Evolutionary conservation across 495 filamentous ascomycete genomes (phyloP).

Genomic region (Tuber aestivum): DNA sequence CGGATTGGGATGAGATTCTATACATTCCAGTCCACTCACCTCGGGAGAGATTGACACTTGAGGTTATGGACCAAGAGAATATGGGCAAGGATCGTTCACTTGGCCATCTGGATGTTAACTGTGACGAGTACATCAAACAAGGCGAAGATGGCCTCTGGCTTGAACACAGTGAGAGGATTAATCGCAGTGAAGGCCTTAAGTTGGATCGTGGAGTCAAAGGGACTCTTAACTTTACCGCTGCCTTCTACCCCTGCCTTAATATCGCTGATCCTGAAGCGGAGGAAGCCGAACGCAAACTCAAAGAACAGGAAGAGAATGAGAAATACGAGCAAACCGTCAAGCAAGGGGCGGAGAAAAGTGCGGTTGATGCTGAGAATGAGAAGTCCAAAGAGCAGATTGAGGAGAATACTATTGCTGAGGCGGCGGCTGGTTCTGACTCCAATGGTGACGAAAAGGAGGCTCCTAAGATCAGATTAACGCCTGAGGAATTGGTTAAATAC

Average conservation of each 20-base stretch:
- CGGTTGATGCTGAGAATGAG: slow-evolving; percentile 45
- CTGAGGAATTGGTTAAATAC: slow-evolving; percentile 72
- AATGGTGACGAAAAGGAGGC: slow-evolving; percentile 50
- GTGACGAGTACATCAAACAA: slow-evolving; percentile 70
- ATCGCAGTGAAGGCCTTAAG: slow-evolving; percentile 57
- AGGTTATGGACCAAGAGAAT: slow-evolving; percentile 95
- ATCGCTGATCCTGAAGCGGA: slow-evolving; percentile 92
- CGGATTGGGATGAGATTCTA: slow-evolving; percentile 90
- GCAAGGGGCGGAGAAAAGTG: slow-evolving; percentile 35
- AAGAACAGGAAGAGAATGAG: slow-evolving; percentile 20
- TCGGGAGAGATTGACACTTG: slow-evolving; percentile 77
- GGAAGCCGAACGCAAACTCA: slow-evolving; percentile 52
- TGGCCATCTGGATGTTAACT: slow-evolving; percentile 67
- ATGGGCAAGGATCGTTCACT: slow-evolving; percentile 81
- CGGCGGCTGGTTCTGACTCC: slow-evolving; percentile 8
- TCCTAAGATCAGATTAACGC: slow-evolving; percentile 69
- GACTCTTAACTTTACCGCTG: slow-evolving; percentile 69
- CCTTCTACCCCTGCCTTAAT: slow-evolving; percentile 86
- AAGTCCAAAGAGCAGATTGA: slow-evolving; percentile 32
- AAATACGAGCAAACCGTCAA: slow-evolving; percentile 47
- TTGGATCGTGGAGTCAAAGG: slow-evolving; percentile 71
- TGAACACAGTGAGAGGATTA: slow-evolving; percentile 66
- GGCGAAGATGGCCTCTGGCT: slow-evolving; percentile 74
- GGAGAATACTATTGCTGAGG: slow-evolving; percentile 31
- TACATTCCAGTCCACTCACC: slow-evolving; percentile 85